phyloP scores from a whole-genome alignment of 2,329 filamentous ascomycete species.

The Fusarium concolor region DNA sequence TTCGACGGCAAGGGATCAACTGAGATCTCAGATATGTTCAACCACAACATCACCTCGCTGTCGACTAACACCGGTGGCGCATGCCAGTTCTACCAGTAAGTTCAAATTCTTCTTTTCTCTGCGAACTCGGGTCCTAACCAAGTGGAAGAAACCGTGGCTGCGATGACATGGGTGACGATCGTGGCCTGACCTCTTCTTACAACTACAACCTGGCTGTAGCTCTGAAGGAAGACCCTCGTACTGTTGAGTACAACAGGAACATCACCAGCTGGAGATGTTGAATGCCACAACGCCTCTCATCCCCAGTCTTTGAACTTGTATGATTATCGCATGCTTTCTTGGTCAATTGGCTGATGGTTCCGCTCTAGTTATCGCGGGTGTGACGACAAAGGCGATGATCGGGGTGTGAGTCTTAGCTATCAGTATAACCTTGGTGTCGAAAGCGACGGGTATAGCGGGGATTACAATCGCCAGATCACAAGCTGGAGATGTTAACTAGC shows the following conservation, averaged over 20 bases:
- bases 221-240: background rate
- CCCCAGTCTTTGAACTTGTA: background rate
- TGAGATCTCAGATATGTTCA: background rate
- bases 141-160: background rate
- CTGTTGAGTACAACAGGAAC: background rate
- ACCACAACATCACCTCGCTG: slow-evolving; percentile 1
- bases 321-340: background rate
- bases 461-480: background rate
- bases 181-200: fast-evolving
- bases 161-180: background rate
- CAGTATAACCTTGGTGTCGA: background rate
- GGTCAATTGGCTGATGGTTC: background rate
- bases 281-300: background rate
- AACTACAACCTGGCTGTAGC: background rate
- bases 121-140: background rate
- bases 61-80: slow-evolving; percentile 1
- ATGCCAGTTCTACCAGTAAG: slow-evolving; percentile 15
- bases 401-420: background rate
- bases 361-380: background rate
- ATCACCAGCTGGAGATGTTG: background rate
- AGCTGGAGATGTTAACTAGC: background rate
- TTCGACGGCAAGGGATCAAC: background rate
- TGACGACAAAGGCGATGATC: background rate
- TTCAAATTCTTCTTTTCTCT: no score
- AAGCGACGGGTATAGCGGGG: background rate